Conservation (phyloP, 2,329 filamentous ascomycete species). For the Monosporascus sp. region DNA sequence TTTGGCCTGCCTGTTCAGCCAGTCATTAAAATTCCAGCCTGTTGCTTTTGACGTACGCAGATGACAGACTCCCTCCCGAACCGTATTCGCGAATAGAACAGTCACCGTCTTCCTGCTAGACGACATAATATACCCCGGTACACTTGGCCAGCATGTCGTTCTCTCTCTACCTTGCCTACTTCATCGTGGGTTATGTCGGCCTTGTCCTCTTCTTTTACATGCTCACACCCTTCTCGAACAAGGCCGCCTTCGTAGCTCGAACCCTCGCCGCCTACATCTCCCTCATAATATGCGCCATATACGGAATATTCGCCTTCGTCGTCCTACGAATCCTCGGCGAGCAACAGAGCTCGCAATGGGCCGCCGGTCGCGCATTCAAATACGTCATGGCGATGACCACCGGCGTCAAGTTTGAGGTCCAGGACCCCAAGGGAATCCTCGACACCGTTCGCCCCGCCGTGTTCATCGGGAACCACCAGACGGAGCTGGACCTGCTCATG, state of each 20-base stretch:
- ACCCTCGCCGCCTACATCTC: conserved; percentile 60
- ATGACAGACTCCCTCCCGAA: no score
- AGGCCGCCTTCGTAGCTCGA: conserved; percentile 64
- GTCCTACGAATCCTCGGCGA: conserved; percentile 65
- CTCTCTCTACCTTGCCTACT: conserved; percentile 31
- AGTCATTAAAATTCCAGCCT: no score
- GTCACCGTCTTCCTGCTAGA: neutral
- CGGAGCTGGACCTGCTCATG: conserved; percentile 90
- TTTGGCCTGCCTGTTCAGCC: no score
- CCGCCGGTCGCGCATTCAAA: conserved; percentile 73
- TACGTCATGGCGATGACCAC: conserved; percentile 69
- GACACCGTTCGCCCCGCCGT: conserved; percentile 70
- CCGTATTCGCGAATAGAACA: neutral
- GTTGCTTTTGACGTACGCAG: no score
- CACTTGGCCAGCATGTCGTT: conserved; percentile 21
- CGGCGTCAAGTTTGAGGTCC: conserved; percentile 71
- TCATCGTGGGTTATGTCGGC: conserved; percentile 45
- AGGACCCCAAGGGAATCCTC: conserved; percentile 61
- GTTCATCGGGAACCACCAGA: conserved; percentile 93
- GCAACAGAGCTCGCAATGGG: conserved; percentile 79
- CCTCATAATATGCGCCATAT: conserved; percentile 56
- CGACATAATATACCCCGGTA: neutral
- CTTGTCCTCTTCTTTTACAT: conserved; percentile 55
- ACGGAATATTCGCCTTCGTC: conserved; percentile 71
- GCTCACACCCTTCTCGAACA: conserved; percentile 52